Evolutionary conservation across 345 rosid species (phyloP).

Genomic region (Combretum micranthum): DNA sequence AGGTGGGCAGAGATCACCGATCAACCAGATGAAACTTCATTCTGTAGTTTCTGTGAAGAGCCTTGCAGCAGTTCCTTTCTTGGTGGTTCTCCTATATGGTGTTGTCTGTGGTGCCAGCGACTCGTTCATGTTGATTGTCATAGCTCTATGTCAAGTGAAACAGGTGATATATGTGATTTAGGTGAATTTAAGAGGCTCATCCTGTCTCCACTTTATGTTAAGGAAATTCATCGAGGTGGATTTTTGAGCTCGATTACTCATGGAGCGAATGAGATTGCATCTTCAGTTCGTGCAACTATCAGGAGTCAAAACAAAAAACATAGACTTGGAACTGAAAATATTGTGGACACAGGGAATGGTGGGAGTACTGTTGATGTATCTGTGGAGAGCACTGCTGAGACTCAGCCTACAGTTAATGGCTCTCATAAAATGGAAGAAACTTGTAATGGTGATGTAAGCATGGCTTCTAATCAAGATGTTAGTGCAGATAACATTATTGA

Average conservation of each 20-base stretch:
- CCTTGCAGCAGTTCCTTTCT: slow-evolving; percentile 87
- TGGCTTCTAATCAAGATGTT: slow-evolving; percentile 27
- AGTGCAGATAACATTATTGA: slow-evolving; percentile 43
- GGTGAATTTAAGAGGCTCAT: slow-evolving; percentile 77
- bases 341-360: slow-evolving; percentile 46
- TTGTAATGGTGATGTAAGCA: slow-evolving; percentile 32
- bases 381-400: slow-evolving; percentile 51
- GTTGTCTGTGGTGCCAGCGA: slow-evolving; percentile 98
- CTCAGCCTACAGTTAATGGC: slow-evolving; percentile 36
- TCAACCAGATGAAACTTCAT: slow-evolving; percentile 69
- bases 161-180: slow-evolving; percentile 82
- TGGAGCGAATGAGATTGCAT: slow-evolving; percentile 95
- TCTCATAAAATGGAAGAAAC: slow-evolving; percentile 37
- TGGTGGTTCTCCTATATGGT: slow-evolving; percentile 95
- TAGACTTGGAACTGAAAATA: slow-evolving; percentile 54
- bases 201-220: slow-evolving; percentile 80
- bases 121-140: slow-evolving; percentile 96
- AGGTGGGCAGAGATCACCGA: slow-evolving; percentile 89
- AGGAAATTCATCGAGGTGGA: slow-evolving; percentile 60
- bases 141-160: slow-evolving; percentile 63
- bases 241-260: slow-evolving; percentile 88
- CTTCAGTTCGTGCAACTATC: slow-evolving; percentile 88
- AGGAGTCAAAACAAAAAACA: slow-evolving; percentile 82
- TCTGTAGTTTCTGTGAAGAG: slow-evolving; percentile 90
- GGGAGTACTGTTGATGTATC: slow-evolving; percentile 50